Conservation (phyloP, 768 basidiomycete genomes). For the Russula compacta region DNA sequence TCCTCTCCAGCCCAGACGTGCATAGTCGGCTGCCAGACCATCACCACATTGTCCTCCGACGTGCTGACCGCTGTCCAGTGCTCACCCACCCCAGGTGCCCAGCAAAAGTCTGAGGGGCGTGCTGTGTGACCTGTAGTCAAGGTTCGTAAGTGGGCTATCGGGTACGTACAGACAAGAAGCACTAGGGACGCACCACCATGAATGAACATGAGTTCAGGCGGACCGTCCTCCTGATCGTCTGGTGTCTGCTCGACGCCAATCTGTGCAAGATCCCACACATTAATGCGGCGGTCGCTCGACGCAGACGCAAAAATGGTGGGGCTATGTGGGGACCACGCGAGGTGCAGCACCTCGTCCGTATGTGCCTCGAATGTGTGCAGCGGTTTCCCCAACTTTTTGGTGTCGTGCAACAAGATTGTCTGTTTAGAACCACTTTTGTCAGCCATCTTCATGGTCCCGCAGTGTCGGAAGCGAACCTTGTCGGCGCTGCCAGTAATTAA, state of each 20-base stretch:
- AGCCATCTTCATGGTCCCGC: neutral
- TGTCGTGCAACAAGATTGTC: constrained; percentile 87
- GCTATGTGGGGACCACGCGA: constrained; percentile 93
- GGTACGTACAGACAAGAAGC: neutral
- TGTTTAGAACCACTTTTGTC: constrained; percentile 26
- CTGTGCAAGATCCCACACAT: constrained; percentile 87
- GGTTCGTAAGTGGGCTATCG: constrained; percentile 1
- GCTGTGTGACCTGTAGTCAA: constrained; percentile 67
- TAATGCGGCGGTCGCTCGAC: constrained; percentile 86
- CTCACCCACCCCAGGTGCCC: constrained; percentile 79
- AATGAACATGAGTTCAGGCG: constrained; percentile 91
- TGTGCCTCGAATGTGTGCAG: constrained; percentile 91
- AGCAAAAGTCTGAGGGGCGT: constrained; percentile 88
- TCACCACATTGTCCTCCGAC: constrained; percentile 95
- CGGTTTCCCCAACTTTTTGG: constrained; percentile 60
- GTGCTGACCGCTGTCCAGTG: constrained; percentile 80
- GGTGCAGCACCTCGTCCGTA: constrained; percentile 87
- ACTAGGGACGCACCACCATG: constrained; percentile 62
- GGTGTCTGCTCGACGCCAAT: constrained; percentile 96
- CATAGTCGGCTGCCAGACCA: constrained; percentile 97
- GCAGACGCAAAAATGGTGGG: constrained; percentile 91
- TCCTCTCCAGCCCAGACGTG: constrained; percentile 90
- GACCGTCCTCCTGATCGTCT: constrained; percentile 97
- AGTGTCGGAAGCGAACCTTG: constrained; percentile 47
- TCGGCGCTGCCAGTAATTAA: constrained; percentile 90